Percentiles rank a stretch among this genome's conserved stretches.
Evolutionary conservation across 2,329 filamentous ascomycete genomes (phyloP).

Genomic region (Fusarium penzigii): DNA sequence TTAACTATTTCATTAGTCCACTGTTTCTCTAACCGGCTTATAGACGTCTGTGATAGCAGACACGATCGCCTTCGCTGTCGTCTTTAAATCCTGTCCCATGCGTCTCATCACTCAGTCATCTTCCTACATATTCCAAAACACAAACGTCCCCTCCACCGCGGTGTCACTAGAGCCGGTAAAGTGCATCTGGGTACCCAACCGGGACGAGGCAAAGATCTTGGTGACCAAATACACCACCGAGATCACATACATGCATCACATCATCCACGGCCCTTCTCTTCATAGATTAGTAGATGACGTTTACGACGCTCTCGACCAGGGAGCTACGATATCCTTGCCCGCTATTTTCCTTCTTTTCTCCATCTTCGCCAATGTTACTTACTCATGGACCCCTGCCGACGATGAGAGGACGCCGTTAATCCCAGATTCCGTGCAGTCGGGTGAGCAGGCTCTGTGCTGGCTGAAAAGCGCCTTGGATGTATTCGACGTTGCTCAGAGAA

Average conservation of each 20-base stretch:
- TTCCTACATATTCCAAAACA: conserved; percentile 33
- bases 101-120: conserved; percentile 34
- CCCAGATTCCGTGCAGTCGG: conserved; percentile 28
- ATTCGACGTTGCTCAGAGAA: conserved; percentile 36
- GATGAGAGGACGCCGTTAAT: conserved; percentile 31
- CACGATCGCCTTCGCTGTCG: conserved; percentile 33
- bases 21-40: conserved; percentile 1
- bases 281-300: conserved; percentile 31
- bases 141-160: conserved; percentile 19
- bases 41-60: conserved; percentile 35
- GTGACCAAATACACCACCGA: conserved; percentile 33
- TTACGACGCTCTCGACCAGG: conserved; percentile 32
- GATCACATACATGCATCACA: conserved; percentile 35
- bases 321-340: conserved; percentile 23
- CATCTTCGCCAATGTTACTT: conserved; percentile 34
- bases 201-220: conserved; percentile 33
- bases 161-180: conserved; percentile 31
- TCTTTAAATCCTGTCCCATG: conserved; percentile 36
- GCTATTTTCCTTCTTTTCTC: conserved; percentile 30
- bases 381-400: conserved; percentile 31
- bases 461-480: conserved; percentile 37
- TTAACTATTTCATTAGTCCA: neutral
- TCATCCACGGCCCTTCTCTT: conserved; percentile 33
- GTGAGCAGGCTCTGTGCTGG: conserved; percentile 34
- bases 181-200: conserved; percentile 37